Evolutionary conservation across 495 filamentous ascomycete genomes (phyloP), one percentile per base, ranked within the genome.

Genomic region (Penicillium ochrochloron): DNA sequence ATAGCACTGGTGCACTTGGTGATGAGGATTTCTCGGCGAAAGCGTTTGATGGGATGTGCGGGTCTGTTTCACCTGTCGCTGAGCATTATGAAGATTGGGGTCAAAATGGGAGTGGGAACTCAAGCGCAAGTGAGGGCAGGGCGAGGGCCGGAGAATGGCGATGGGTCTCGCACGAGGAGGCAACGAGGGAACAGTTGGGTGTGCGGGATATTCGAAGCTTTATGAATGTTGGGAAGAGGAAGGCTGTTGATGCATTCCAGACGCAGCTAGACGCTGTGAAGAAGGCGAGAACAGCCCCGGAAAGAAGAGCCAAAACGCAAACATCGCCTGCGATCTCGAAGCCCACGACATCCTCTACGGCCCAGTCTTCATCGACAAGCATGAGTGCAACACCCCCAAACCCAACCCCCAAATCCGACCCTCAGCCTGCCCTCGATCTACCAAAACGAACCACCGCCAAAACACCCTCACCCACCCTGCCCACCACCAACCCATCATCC

Each of bases 141-240:
- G 14, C 44, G 25, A 29, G 25, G 8, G 27, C 21, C 23, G 63
- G 62, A 25, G 63, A 75, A 33, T 70, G 70, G 64, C 35, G 34
- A 21, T 65, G 66, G 65, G 58, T 68, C 7, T 33, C 56, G 5
- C 68, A 67, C 15, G 68, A 56, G 34, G 70, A 65, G 54, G 61
- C 64, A 0, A 67, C 33, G 39, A 60, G 67, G 23, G 59, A 58
- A 5, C 42, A 70, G 46, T 29, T 71, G 33, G 71, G 74, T 0
- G 76, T 78, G 44, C 59, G 66, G 60, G 80, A 82, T 74, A 76
- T 83, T 37, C 63, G 81, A 35, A 61, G 65, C 15, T 77, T 81
- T 66, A 70, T 82, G 63, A 63, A 68, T 10, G 72, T 77, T 34
- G 58, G 64, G 35, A 75, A 74, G 27, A 63, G 65, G 15, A 72